Percentiles rank a stretch among this genome's conserved stretches.
These are phyloP conservation scores for Dimargaris cristalligena DNA, from an alignment of 192 early-diverging fungal genomes.

Conservation along the genomic window DNA sequence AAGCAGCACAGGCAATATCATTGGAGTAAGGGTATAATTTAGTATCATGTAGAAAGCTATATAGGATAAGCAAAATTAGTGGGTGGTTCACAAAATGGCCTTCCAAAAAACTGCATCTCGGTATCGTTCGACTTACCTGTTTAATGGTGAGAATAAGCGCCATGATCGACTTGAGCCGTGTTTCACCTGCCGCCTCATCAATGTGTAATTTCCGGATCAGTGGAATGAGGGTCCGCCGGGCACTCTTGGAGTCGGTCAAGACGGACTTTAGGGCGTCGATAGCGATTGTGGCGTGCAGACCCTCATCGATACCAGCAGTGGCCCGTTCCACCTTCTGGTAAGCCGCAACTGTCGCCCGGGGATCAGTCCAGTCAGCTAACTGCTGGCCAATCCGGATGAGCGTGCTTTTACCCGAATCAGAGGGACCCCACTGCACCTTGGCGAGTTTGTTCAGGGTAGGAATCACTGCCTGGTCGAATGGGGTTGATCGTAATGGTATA, in stretches of 20 bases:
- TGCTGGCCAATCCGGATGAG: constrained; percentile 51
- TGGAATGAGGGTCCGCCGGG: neutral
- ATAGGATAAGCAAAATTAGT: neutral
- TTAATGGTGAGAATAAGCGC: neutral
- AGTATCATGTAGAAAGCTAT: neutral
- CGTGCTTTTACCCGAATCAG: constrained; percentile 5
- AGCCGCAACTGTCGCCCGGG: constrained; percentile 40
- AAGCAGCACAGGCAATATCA: neutral
- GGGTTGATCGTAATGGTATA: neutral
- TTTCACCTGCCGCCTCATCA: neutral
- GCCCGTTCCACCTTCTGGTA: constrained; percentile 16
- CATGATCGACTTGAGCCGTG: neutral
- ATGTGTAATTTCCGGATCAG: neutral
- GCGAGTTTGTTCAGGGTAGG: neutral
- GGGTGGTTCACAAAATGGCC: neutral
- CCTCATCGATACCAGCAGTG: constrained; percentile 16
- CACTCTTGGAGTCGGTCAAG: constrained; percentile 14
- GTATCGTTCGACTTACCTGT: neutral
- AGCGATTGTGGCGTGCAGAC: constrained; percentile 37
- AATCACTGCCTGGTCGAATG: constrained; percentile 5
- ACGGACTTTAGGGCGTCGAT: constrained; percentile 44
- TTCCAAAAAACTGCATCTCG: neutral
- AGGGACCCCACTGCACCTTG: constrained; percentile 5
- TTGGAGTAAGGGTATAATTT: neutral
- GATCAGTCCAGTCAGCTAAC: constrained; percentile 62